phyloP scores from a whole-genome alignment of 345 rosid genomes.

The Eucalyptus marginata region DNA sequence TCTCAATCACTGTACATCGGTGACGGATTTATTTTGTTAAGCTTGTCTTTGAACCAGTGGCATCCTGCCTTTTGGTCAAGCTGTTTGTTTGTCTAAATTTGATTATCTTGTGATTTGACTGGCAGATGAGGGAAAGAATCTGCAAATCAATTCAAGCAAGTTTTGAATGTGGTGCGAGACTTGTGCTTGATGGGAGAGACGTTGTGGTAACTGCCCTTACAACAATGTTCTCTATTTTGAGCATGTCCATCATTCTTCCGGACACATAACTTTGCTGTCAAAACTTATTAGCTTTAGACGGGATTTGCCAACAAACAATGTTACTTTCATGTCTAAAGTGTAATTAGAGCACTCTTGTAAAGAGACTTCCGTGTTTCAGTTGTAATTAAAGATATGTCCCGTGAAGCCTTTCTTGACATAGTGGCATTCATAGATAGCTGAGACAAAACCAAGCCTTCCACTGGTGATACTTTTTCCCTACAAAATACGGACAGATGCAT shows the following conservation, averaged over 20 bases:
- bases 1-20: neutral
- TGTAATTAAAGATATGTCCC: neutral
- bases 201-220: slow-evolving; percentile 20
- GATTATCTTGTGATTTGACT: neutral
- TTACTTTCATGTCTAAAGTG: neutral
- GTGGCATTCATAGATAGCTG: neutral
- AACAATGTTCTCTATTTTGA: neutral
- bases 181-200: slow-evolving; percentile 56
- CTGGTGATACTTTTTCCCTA: neutral
- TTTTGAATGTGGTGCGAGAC: slow-evolving; percentile 38
- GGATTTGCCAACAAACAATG: neutral
- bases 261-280: neutral
- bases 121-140: slow-evolving; percentile 36
- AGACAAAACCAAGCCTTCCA: neutral
- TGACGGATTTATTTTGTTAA: neutral
- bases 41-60: neutral
- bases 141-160: slow-evolving; percentile 33
- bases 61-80: neutral
- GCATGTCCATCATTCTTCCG: neutral
- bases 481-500: neutral
- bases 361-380: neutral
- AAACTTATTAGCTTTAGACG: neutral
- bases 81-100: neutral
- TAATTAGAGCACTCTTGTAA: neutral
- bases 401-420: neutral